Evolutionary conservation across 192 early-diverging fungal genomes (phyloP), one percentile per base, ranked within the genome.

Genomic region (Backusella morwellensis): DNA sequence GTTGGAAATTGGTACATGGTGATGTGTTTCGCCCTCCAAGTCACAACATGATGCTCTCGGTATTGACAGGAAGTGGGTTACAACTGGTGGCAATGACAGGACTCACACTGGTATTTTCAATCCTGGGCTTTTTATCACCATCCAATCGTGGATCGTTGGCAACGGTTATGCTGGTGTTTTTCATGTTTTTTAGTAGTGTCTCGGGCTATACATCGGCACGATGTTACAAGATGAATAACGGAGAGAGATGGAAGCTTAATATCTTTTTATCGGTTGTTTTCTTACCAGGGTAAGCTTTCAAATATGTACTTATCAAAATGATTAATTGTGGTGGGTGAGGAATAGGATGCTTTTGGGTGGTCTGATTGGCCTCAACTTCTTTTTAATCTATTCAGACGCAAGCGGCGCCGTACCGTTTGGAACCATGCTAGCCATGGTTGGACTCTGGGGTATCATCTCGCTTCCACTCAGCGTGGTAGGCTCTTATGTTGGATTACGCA

Each of bases 1-100:
- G 97, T 8, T 99, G 97, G 97, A 99, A 98, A 85, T 90, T 95
- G 38, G 94, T 99, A 3, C 97, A 99, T 73, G 96, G 95, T 35
- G 97, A 99, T 83, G 93, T 99, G n/a, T 99, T 99, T 84, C 92
- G 97, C n/a, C 80, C 95, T 23, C 95, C 97, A 3, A 79, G 84
- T 23, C 89, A 91, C 35, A 84, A 90, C 66, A 90, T 92, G 75
- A 83, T 93, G 67, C 84, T 99, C 36, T 85, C 94, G 0, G 94
- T 96, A 15, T 87, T 95, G 36, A 79, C 96, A 32, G 97, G 97
- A 36, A 96, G 91, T 77, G 97, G 97, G 70, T 81, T 91, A 36
- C 93, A 94, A 76, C 85, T 94, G 79, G 86, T 93, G 73, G 88
- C 84, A 81, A 92, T 94, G 91, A 85, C 90, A n/a, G 83, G 88